Percentiles rank a stretch among this genome's conserved stretches.
Conservation (phyloP, 352 stramenopile genomes). For the Phytopythium boreale region DNA sequence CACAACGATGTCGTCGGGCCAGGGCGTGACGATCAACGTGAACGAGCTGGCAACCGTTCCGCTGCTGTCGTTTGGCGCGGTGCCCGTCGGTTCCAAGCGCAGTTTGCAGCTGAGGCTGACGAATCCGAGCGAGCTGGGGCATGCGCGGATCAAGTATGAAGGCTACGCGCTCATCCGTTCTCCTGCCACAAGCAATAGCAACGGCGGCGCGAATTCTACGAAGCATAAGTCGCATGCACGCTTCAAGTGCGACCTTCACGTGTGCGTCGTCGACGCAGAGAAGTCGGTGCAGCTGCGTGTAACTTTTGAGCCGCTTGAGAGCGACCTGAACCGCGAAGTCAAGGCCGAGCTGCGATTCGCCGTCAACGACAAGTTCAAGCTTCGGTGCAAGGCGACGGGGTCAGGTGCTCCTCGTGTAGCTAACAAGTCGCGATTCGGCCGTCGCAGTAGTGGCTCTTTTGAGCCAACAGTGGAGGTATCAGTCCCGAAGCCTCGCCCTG, state of each 20-base stretch:
- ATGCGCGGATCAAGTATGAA: slow-evolving; percentile 68
- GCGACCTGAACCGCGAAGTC: slow-evolving; percentile 40
- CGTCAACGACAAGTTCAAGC: slow-evolving; percentile 55
- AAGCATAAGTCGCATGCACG: slow-evolving; percentile 19
- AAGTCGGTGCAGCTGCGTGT: slow-evolving; percentile 53
- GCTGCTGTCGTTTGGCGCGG: slow-evolving; percentile 49
- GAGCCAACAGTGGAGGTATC: slow-evolving; percentile 4
- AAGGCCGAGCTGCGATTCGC: slow-evolving; percentile 50
- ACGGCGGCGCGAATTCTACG: slow-evolving; percentile 6
- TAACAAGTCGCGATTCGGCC: slow-evolving; percentile 24
- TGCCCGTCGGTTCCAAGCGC: slow-evolving; percentile 43
- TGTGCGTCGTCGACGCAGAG: slow-evolving; percentile 63
- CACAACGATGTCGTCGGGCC: background rate
- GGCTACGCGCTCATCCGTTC: slow-evolving; percentile 40
- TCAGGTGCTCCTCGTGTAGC: slow-evolving; percentile 17
- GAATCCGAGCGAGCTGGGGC: slow-evolving; percentile 58
- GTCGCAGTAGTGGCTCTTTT: background rate
- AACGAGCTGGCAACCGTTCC: slow-evolving; percentile 37
- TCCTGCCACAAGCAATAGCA: background rate
- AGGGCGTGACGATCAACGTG: slow-evolving; percentile 33
- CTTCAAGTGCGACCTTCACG: slow-evolving; percentile 72
- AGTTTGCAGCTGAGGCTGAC: slow-evolving; percentile 45
- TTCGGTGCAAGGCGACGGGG: slow-evolving; percentile 49
- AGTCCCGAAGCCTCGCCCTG: background rate
- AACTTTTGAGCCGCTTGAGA: slow-evolving; percentile 49